Evolutionary conservation across 495 filamentous ascomycete genomes (phyloP), one percentile per base, ranked within the genome.

Genomic region (Xylaria sp.): DNA sequence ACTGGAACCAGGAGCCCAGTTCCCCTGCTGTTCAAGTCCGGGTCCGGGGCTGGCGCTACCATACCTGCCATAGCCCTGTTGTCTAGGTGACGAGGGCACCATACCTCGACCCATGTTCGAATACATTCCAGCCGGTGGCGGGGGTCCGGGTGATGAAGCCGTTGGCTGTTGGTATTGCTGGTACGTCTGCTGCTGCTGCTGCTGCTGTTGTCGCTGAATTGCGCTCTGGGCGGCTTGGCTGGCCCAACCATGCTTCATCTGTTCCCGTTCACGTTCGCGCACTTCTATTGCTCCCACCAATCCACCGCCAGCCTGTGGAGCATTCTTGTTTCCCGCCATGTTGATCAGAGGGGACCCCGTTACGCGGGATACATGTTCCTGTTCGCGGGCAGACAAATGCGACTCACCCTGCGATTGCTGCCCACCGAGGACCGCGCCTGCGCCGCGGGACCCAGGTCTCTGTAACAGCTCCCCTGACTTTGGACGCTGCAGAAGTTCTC

Each of bases 361-460:
- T 71, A 93, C 85, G 41, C 93, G 88, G n/a, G 95, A 93, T 37
- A 98, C 90, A 76, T 97, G 92, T 78, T 97, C 93, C 76, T 97
- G 95, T 79, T 98, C 95, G 9, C 93, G 91, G n/a, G 95, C 95
- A 19, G 94, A 95, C 24, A 97, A 87, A 67, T 91, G 88, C 3
- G 84, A 85, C n/a, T 84, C 65, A 69, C 70, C 44, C 76, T 75
- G n/a, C 69, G 81, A 74, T 79, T 82, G 57, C 72, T 80, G 68
- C 55, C 73, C 24, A 75, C 77, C 77, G 19, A 79, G 68, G 35
- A 79, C 75, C 0, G 73, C 77, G 71, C 77, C 75, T n/a, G 79
- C 72, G 53, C 78, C 72, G 9, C 73, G 72, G 24, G 76, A 77
- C 7, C 76, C 74, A 15, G 77, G 77, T 17, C 77, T 71, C 40